These are phyloP conservation scores for Hirschioporus abietinus DNA, from an alignment of 768 basidiomycete species.

Conservation along the genomic window DNA sequence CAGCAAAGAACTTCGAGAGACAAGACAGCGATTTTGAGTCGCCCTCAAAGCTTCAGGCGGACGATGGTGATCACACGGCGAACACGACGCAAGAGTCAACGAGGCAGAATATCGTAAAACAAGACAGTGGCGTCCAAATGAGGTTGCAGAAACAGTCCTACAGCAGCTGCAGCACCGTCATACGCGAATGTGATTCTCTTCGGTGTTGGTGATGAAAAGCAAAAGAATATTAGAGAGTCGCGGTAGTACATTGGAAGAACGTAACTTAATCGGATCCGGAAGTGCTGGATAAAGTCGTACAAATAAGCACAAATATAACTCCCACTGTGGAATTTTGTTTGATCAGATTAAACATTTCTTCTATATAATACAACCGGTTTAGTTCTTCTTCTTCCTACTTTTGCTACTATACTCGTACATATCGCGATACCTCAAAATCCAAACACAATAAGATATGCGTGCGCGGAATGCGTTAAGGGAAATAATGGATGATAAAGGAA, in stretches of 20 bases:
- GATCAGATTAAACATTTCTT: background rate
- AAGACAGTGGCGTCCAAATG: background rate
- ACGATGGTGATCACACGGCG: background rate
- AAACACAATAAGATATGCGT: background rate
- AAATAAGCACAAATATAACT: background rate
- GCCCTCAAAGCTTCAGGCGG: too few relatives aligned
- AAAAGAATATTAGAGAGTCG: too few relatives aligned
- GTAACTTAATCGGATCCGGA: too few relatives aligned
- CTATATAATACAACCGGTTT: background rate
- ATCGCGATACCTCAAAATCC: background rate
- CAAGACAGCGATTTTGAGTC: too few relatives aligned
- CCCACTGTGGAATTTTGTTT: background rate
- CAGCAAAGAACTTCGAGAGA: too few relatives aligned
- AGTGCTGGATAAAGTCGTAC: background rate
- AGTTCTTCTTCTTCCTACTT: background rate
- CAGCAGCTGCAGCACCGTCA: too few relatives aligned
- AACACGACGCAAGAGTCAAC: background rate
- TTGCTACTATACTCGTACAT: background rate
- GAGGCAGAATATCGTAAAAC: background rate
- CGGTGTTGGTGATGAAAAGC: too few relatives aligned
- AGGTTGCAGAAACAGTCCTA: background rate
- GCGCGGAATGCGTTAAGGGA: background rate
- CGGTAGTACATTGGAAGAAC: too few relatives aligned
- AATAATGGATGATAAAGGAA: background rate
- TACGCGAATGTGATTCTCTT: too few relatives aligned